Base-by-base conservation (phyloP, 202 grass and related monocot species). In the Schoenoplectus tabernaemontani region DNA sequence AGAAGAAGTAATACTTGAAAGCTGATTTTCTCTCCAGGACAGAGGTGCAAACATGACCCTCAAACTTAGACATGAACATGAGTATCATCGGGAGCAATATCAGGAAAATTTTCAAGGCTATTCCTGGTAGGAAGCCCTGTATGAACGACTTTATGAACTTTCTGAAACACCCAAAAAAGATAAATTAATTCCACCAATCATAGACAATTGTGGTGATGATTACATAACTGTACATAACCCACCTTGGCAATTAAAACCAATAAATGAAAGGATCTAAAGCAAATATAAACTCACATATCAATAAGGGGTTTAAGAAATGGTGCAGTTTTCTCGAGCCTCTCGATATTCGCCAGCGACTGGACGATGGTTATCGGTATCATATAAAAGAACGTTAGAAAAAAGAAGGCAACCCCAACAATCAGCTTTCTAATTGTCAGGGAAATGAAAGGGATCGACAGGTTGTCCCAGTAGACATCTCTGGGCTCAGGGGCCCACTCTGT, bases 371-470 rank as follows among this genome's bases (percentile, higher is more conserved):
- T 89, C 65, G 95, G 95, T 34, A 87, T 77, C 24, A 94, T 77
- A 90, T 90, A 98, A 83, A 98, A 98, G 83, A 98, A 95, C 15
- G 87, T 94, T 54, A 98, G 90, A 85, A 94, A 98, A 85, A 98
- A 92, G 69, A 95, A 89, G 67, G 95, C 68, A 58, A 98, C 91
- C 17, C 77, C 77, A 61, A 92, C 70, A 84, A 95, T 92, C 83
- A 98, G 84, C 83, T 88, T 93, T 69, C 95, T 83, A 84, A 98
- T 72, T 24, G 91, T 87, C 51, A 95, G 84, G 19, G 60, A 81
- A 83, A 98, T 88, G 61, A 98, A 90, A 59, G 95, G 95, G 82
- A 98, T 94, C 57, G 89, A 89, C 57, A 98, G 64, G 78, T 95
- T 98, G 61, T 90, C 68, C 95, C 95, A 98, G 71, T 94, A 98